A percentile compares a stretch with the other conserved stretches of the same genome.
Conservation (phyloP, 1,284 basidiomycete genomes). For the Thelephora terrestris region DNA sequence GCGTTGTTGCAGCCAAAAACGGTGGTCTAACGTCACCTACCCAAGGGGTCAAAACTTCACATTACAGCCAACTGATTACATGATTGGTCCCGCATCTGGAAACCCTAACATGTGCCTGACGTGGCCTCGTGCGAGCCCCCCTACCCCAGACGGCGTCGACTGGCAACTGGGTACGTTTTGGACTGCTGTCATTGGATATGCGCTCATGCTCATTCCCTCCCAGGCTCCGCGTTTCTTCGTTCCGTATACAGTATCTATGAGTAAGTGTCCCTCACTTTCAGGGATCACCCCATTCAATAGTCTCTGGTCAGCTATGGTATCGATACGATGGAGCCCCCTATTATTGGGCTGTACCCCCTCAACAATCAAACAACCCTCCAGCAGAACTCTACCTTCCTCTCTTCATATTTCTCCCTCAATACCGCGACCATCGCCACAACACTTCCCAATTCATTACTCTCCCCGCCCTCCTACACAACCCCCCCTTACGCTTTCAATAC, state of each 20-base stretch:
- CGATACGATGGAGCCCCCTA: conserved; percentile 56
- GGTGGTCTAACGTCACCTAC: neutral
- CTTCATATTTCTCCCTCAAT: conserved; percentile 47
- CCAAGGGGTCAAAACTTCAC: conserved; percentile 47
- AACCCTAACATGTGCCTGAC: conserved; percentile 67
- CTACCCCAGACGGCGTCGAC: conserved; percentile 69
- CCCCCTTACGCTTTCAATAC: conserved; percentile 67
- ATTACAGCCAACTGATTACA: conserved; percentile 73
- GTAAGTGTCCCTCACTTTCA: conserved; percentile 24
- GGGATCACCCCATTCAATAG: neutral
- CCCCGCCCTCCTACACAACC: conserved; percentile 56
- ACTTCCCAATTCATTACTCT: conserved; percentile 66
- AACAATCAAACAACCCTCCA: conserved; percentile 32
- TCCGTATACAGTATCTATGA: conserved; percentile 80
- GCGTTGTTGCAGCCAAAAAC: neutral
- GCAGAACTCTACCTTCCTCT: conserved; percentile 32
- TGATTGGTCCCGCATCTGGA: conserved; percentile 63
- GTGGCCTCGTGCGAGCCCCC: conserved; percentile 67
- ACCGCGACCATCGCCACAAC: conserved; percentile 61
- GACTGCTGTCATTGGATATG: neutral
- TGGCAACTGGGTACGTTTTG: conserved; percentile 64
- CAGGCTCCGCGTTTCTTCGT: conserved; percentile 68
- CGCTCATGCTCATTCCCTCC: neutral
- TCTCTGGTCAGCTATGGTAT: conserved; percentile 51
- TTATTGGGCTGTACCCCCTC: conserved; percentile 63